Conservation (phyloP, 1,139 yeast genomes). For the Zygoascus meyerae region DNA sequence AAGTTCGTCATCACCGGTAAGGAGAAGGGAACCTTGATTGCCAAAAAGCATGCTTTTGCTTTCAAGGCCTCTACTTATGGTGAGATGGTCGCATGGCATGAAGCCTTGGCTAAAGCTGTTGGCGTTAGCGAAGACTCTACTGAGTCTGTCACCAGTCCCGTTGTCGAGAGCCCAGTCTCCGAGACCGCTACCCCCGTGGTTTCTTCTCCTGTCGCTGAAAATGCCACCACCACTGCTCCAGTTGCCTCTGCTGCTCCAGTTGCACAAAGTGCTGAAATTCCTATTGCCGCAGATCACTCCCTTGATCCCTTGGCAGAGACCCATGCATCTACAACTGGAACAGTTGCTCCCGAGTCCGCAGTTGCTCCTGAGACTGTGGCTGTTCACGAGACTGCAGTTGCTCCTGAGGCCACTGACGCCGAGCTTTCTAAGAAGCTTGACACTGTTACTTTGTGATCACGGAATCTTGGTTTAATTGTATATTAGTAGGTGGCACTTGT, state of each 20-base stretch:
- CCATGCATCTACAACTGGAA: no score
- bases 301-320: no score
- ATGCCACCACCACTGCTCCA: conserved; percentile 27
- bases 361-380: conserved; percentile 22
- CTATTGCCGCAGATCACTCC: background rate
- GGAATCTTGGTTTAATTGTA: background rate
- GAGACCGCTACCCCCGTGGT: conserved; percentile 11
- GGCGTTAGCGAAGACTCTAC: conserved; percentile 15
- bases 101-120: conserved; percentile 30
- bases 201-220: conserved; percentile 39
- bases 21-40: conserved; percentile 33
- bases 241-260: conserved; percentile 2
- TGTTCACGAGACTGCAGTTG: background rate
- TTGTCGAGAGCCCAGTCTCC: conserved; percentile 8
- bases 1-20: conserved; percentile 43
- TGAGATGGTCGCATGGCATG: conserved; percentile 44
- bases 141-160: conserved; percentile 12
- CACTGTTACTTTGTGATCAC: background rate
- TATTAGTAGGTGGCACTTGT: no score
- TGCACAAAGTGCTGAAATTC: background rate
- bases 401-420: conserved; percentile 9
- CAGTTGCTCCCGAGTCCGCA: no score
- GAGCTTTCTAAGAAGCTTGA: conserved; percentile 1
- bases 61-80: conserved; percentile 43
- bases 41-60: conserved; percentile 37